These are phyloP conservation scores for Fusarium subtropicale DNA, from an alignment of 2,329 filamentous ascomycete species.

Conservation along the genomic window DNA sequence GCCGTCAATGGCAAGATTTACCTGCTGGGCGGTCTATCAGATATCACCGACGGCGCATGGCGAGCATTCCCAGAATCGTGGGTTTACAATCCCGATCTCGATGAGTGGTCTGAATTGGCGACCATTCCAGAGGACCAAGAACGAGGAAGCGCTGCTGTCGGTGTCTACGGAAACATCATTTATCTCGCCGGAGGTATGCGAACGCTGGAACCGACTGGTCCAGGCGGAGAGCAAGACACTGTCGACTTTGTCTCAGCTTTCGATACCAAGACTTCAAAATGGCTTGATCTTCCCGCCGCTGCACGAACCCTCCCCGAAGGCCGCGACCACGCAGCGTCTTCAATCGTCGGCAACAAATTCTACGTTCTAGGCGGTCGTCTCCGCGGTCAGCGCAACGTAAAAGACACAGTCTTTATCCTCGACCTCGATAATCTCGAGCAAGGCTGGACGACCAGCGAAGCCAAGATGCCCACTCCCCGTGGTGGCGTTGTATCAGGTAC, in stretches of 20 bases:
- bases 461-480: conserved; percentile 53
- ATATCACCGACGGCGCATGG: conserved; percentile 44
- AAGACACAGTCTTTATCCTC: conserved; percentile 52
- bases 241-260: conserved; percentile 50
- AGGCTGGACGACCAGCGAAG: conserved; percentile 47
- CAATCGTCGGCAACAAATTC: conserved; percentile 49
- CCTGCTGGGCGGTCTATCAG: conserved; percentile 53
- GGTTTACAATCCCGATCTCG: conserved; percentile 47
- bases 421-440: conserved; percentile 45
- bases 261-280: conserved; percentile 45
- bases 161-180: conserved; percentile 48
- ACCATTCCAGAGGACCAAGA: conserved; percentile 45
- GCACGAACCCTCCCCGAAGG: conserved; percentile 49
- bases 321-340: conserved; percentile 51
- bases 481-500: conserved; percentile 50
- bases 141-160: conserved; percentile 51
- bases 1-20: conserved; percentile 53
- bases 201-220: conserved; percentile 23
- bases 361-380: conserved; percentile 54
- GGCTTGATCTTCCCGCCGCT: conserved; percentile 45
- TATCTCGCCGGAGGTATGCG: conserved; percentile 55
- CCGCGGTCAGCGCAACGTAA: conserved; percentile 48
- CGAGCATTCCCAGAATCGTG: conserved; percentile 43
- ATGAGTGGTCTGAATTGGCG: conserved; percentile 47
- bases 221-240: conserved; percentile 40